Conservation (phyloP, 345 rosid species). For the Dipteronia sinensis region DNA sequence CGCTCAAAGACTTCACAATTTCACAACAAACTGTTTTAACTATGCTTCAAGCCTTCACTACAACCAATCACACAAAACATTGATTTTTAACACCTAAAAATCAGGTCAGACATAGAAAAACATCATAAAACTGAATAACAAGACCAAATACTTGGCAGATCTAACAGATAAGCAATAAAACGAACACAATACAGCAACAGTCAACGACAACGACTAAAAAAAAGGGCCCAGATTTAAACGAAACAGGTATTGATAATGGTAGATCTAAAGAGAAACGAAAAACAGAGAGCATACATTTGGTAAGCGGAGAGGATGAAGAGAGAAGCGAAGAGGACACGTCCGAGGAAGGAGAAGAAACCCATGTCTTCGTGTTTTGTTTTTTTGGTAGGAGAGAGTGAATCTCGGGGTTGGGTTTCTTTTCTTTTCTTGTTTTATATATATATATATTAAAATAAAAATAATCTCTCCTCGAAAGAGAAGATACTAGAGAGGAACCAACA, state of each 20-base stretch:
- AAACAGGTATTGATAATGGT: neutral
- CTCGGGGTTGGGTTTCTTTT: conserved; percentile 18
- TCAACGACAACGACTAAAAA: neutral
- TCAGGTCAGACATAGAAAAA: too few relatives aligned
- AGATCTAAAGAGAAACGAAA: conserved; percentile 23
- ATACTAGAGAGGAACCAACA: too few relatives aligned
- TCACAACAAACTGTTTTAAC: neutral
- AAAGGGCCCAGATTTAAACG: neutral
- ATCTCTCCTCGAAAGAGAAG: too few relatives aligned
- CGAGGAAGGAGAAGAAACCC: conserved; percentile 93
- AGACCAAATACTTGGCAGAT: conserved; percentile 3
- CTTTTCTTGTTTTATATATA: too few relatives aligned
- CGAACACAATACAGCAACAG: neutral
- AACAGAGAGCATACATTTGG: conserved; percentile 59
- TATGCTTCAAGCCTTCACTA: neutral
- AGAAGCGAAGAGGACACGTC: conserved; percentile 89
- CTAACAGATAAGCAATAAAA: conserved; percentile 2
- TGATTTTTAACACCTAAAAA: neutral
- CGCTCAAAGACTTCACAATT: neutral
- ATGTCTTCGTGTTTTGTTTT: conserved; percentile 26
- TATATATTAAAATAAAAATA: too few relatives aligned
- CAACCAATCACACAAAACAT: neutral
- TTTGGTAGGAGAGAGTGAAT: conserved; percentile 6
- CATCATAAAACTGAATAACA: neutral
- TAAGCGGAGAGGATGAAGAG: conserved; percentile 89